Conservation (phyloP, 495 filamentous ascomycete genomes). For the Penicillium atrosanguineum region DNA sequence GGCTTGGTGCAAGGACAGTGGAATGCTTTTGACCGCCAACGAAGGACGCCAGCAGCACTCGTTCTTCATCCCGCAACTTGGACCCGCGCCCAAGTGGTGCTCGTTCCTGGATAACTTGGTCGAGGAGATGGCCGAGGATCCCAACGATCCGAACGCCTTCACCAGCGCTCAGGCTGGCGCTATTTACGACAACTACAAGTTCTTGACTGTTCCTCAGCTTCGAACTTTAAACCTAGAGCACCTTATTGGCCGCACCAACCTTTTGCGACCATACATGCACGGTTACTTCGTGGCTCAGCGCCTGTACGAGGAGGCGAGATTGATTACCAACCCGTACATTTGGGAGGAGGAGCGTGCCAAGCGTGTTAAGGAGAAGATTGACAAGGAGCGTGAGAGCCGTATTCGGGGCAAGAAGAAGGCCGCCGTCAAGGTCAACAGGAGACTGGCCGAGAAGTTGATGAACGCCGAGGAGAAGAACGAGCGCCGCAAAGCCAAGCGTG, state of each 20-base stretch:
- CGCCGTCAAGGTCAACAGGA: constrained; percentile 83
- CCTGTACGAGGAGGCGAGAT: constrained; percentile 87
- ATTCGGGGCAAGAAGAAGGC: constrained; percentile 93
- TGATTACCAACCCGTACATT: constrained; percentile 88
- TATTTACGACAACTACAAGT: constrained; percentile 98
- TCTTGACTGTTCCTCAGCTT: constrained; percentile 84
- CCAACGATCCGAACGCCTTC: constrained; percentile 66
- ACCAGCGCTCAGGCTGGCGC: constrained; percentile 52
- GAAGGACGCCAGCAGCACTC: constrained; percentile 90
- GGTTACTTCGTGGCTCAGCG: constrained; percentile 94
- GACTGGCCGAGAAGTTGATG: constrained; percentile 78
- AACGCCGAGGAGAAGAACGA: constrained; percentile 77
- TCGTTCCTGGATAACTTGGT: constrained; percentile 94
- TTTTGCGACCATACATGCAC: constrained; percentile 95
- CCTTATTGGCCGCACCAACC: constrained; percentile 78
- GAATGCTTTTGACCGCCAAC: constrained; percentile 93
- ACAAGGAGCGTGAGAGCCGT: constrained; percentile 87
- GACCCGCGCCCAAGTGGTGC: constrained; percentile 92
- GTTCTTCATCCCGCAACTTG: constrained; percentile 93
- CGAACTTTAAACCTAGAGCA: constrained; percentile 78
- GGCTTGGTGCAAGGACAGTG: constrained; percentile 79
- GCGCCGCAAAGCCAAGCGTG: constrained; percentile 57
- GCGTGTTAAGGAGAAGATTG: constrained; percentile 84
- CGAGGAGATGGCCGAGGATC: constrained; percentile 93
- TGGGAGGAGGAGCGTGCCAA: constrained; percentile 88